Evolutionary conservation across 805 yeast species (phyloP).

Genomic region (Ogataea thermomethanolica): DNA sequence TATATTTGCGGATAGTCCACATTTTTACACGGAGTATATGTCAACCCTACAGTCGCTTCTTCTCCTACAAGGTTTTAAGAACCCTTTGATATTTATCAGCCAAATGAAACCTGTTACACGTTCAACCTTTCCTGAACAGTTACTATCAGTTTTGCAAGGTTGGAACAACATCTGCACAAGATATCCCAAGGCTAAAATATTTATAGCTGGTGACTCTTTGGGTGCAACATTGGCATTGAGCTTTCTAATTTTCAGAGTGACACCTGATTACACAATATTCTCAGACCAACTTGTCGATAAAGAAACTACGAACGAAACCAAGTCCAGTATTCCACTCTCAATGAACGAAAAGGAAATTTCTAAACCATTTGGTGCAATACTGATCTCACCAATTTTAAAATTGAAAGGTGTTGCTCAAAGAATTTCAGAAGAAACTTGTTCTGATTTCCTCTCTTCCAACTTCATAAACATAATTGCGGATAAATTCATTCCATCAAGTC

Average conservation of each 20-base stretch:
- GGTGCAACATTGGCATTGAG: conserved; percentile 45
- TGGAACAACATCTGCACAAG: conserved; percentile 31
- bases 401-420: conserved; percentile 15
- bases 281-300: no score
- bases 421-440: conserved; percentile 10
- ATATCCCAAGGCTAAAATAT: conserved; percentile 28
- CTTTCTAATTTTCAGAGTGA: conserved; percentile 35
- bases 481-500: conserved; percentile 13
- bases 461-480: conserved; percentile 16
- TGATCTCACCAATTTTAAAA: conserved; percentile 30
- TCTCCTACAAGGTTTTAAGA: conserved; percentile 45
- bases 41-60: conserved; percentile 39
- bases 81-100: conserved; percentile 43
- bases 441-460: conserved; percentile 20
- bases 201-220: conserved; percentile 45
- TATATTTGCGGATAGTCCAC: conserved; percentile 33
- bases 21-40: conserved; percentile 44
- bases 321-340: no score
- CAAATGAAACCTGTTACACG: conserved; percentile 23
- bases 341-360: neutral
- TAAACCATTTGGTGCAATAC: conserved; percentile 24
- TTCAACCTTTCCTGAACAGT: conserved; percentile 25
- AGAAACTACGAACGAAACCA: no score
- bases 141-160: conserved; percentile 25
- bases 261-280: conserved; percentile 27